Evolutionary conservation across 2,329 filamentous ascomycete species (phyloP).

Genomic region (Fusarium musae): DNA sequence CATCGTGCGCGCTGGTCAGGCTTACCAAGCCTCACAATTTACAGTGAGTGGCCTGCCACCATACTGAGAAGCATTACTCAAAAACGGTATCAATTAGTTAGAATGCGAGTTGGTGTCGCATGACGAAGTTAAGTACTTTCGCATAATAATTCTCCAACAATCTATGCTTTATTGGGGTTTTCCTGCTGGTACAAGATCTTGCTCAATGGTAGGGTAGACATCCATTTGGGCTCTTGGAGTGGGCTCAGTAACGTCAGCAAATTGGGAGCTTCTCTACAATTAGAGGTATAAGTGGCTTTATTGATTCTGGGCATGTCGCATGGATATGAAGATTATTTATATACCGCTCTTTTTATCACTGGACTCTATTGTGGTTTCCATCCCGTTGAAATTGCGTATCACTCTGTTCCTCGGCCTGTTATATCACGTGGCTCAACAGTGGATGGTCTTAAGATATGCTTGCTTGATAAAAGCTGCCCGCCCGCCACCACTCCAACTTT

Average conservation of each 20-base stretch:
- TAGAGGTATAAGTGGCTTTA: neutral
- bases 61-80: too few relatives aligned
- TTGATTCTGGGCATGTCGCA: too few relatives aligned
- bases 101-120: neutral
- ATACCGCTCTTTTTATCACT: accelerated
- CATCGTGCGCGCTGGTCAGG: too few relatives aligned
- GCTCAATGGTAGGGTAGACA: neutral
- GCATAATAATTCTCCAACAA: accelerated
- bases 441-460: neutral
- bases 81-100: too few relatives aligned
- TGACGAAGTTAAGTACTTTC: accelerated
- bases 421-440: neutral
- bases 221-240: neutral
- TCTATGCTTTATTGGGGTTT: neutral
- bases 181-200: neutral
- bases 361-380: neutral
- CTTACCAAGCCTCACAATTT: neutral
- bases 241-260: neutral
- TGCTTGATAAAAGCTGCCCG: neutral
- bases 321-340: neutral
- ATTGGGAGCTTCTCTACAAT: neutral
- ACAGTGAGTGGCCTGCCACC: neutral
- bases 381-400: neutral
- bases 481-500: neutral
- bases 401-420: neutral